phyloP scores from a whole-genome alignment of 768 basidiomycete species.

The Tricholoma furcatifolium region DNA sequence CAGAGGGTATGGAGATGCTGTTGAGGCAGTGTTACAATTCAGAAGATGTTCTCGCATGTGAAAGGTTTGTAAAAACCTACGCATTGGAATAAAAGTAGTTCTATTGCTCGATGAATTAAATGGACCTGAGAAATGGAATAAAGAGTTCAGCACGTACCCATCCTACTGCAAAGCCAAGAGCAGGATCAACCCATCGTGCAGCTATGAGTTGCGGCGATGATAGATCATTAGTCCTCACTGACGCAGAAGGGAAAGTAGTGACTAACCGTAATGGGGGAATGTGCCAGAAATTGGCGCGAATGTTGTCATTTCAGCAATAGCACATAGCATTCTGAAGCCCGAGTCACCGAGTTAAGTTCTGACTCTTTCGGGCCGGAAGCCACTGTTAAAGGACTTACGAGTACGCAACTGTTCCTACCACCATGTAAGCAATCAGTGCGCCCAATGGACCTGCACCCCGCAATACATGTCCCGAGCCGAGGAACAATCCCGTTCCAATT shows the following conservation, averaged over 20 bases:
- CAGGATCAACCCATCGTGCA: slow-evolving; percentile 57
- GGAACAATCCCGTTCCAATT: slow-evolving; percentile 72
- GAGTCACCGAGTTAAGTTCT: background rate
- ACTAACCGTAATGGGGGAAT: slow-evolving; percentile 70
- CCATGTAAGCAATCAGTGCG: slow-evolving; percentile 59
- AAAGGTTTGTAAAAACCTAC: slow-evolving; percentile 20
- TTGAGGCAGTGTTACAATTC: background rate
- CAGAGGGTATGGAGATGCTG: slow-evolving; percentile 66
- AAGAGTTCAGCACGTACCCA: slow-evolving; percentile 35
- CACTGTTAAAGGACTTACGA: slow-evolving; percentile 36
- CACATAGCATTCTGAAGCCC: slow-evolving; percentile 52
- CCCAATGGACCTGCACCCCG: slow-evolving; percentile 65
- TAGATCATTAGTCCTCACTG: background rate
- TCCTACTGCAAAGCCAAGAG: slow-evolving; percentile 56
- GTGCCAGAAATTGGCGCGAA: slow-evolving; percentile 77
- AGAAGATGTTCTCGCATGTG: background rate
- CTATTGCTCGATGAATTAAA: slow-evolving; percentile 16
- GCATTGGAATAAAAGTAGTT: slow-evolving; percentile 45
- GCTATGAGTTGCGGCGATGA: slow-evolving; percentile 26
- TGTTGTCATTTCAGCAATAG: slow-evolving; percentile 78
- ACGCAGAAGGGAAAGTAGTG: background rate
- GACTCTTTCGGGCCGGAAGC: background rate
- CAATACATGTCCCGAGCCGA: slow-evolving; percentile 66
- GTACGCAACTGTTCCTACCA: slow-evolving; percentile 69
- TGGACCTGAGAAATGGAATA: background rate